These are phyloP conservation scores for Stylonectria norvegica DNA, from an alignment of 2,329 filamentous ascomycete species.

Conservation along the genomic window DNA sequence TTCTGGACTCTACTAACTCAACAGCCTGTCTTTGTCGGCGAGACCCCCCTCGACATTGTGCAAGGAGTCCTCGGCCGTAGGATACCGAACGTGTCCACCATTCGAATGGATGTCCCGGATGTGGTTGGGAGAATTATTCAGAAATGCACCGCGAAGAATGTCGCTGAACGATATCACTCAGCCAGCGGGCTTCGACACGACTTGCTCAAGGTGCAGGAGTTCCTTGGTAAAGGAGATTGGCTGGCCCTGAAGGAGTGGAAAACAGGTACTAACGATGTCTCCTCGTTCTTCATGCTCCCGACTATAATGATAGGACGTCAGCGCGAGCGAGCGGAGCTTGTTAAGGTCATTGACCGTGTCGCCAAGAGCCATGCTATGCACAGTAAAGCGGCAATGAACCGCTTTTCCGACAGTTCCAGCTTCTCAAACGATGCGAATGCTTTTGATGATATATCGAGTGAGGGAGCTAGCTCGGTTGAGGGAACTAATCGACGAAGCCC, in stretches of 20 bases:
- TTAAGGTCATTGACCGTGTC: constrained; percentile 73
- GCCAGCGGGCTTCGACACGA: constrained; percentile 83
- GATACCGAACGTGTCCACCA: constrained; percentile 70
- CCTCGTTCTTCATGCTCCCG: constrained; percentile 87
- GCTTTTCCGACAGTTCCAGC: constrained; percentile 52
- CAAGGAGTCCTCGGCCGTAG: constrained; percentile 81
- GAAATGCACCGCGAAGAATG: constrained; percentile 87
- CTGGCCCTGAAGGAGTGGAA: constrained; percentile 68
- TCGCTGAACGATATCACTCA: constrained; percentile 85
- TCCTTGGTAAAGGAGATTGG: constrained; percentile 72
- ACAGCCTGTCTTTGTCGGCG: constrained; percentile 73
- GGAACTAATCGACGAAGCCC: constrained; percentile 47
- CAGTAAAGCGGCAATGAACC: constrained; percentile 40
- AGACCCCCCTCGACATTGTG: constrained; percentile 82
- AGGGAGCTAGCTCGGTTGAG: constrained; percentile 57
- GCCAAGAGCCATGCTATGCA: constrained; percentile 59
- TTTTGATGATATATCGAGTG: constrained; percentile 54
- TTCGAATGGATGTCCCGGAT: constrained; percentile 80
- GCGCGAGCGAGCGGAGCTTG: constrained; percentile 65
- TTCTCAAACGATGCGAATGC: constrained; percentile 50
- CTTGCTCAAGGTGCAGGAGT: constrained; percentile 67
- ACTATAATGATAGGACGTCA: constrained; percentile 76
- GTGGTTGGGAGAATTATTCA: constrained; percentile 79
- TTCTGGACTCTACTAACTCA: constrained; percentile 86
- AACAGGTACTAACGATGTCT: constrained; percentile 81